Percentiles rank a stretch among this genome's conserved stretches.
These are phyloP conservation scores for Coemansia pectinata DNA, from an alignment of 192 early-diverging fungal species.

Conservation along the genomic window DNA sequence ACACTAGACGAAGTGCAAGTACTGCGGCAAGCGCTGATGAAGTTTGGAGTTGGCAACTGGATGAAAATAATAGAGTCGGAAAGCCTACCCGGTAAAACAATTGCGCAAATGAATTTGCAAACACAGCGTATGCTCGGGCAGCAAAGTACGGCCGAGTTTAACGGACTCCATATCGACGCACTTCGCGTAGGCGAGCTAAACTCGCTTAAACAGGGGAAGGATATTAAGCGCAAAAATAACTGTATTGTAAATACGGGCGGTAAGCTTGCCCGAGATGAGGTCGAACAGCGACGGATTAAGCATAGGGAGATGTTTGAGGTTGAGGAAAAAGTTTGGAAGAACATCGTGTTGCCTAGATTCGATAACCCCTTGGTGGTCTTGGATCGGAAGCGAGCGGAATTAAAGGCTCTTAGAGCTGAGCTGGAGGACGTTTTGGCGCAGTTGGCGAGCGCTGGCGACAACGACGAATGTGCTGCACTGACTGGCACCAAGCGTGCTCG, in stretches of 20 bases:
- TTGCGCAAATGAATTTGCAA: slow-evolving; percentile 96
- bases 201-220: slow-evolving; percentile 73
- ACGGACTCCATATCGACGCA: slow-evolving; percentile 88
- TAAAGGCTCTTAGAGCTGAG: slow-evolving; percentile 60
- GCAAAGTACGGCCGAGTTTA: slow-evolving; percentile 95
- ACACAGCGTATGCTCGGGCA: slow-evolving; percentile 93
- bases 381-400: slow-evolving; percentile 64
- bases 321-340: slow-evolving; percentile 64
- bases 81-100: slow-evolving; percentile 93
- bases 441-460: slow-evolving; percentile 44
- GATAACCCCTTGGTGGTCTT: slow-evolving; percentile 68
- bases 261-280: slow-evolving; percentile 74
- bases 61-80: slow-evolving; percentile 89
- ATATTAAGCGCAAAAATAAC: slow-evolving; percentile 90
- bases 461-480: not conserved
- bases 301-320: slow-evolving; percentile 82
- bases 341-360: slow-evolving; percentile 68
- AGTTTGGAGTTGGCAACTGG: slow-evolving; percentile 95
- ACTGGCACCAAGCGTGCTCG: slow-evolving; percentile 39
- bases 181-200: slow-evolving; percentile 85
- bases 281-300: slow-evolving; percentile 64
- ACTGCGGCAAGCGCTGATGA: slow-evolving; percentile 80
- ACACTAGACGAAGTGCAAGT: slow-evolving; percentile 80
- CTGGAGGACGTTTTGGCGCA: slow-evolving; percentile 61
- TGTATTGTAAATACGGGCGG: slow-evolving; percentile 93